phyloP scores from a whole-genome alignment of 352 stramenopile species.

The Phytophthora multivora region DNA sequence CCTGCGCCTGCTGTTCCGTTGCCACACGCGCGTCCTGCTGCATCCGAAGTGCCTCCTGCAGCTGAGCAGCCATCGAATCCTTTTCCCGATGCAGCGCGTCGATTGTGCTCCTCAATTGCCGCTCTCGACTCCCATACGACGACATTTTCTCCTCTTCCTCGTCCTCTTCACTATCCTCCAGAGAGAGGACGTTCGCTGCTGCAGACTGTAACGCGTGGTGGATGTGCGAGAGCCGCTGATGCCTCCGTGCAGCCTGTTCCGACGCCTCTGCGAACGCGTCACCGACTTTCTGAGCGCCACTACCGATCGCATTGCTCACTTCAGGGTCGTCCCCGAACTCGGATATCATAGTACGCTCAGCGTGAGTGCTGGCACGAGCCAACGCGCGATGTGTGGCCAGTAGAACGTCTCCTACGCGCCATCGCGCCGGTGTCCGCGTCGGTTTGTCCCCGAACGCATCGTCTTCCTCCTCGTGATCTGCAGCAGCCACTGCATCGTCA shows the following conservation, averaged over 20 bases:
- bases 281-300: conserved; percentile 41
- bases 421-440: conserved; percentile 41
- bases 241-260: conserved; percentile 35
- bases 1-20: conserved; percentile 61
- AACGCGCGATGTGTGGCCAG: conserved; percentile 67
- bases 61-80: conserved; percentile 50
- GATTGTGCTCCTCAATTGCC: conserved; percentile 54
- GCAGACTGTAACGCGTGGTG: conserved; percentile 51
- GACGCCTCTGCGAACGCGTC: conserved; percentile 38
- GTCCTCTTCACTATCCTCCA: conserved; percentile 7
- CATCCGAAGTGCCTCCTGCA: conserved; percentile 58
- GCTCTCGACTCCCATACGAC: conserved; percentile 26
- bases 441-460: conserved; percentile 28
- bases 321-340: conserved; percentile 66
- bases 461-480: conserved; percentile 29
- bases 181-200: conserved; percentile 26
- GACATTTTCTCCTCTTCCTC: conserved; percentile 16
- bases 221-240: conserved; percentile 35
- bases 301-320: conserved; percentile 42
- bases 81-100: conserved; percentile 71
- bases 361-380: conserved; percentile 58
- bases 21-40: conserved; percentile 49
- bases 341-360: conserved; percentile 51
- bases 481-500: conserved; percentile 45
- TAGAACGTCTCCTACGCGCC: conserved; percentile 69